Conservation (phyloP, 83 land plant species). For the Picea mariana region DNA sequence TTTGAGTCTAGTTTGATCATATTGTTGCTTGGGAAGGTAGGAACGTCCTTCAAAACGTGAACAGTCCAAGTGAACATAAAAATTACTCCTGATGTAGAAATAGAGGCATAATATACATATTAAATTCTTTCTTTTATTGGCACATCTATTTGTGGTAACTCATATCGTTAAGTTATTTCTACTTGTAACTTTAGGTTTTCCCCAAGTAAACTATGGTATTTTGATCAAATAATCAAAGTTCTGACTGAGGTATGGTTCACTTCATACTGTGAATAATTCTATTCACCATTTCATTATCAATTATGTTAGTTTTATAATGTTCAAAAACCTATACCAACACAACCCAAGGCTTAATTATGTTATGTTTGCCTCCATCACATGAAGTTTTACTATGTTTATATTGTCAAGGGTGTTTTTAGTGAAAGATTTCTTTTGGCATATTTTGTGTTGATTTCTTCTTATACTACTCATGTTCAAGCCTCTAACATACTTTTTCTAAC, state of each 20-base stretch:
- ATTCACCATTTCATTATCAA: neutral
- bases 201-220: slow-evolving; percentile 88
- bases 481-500: too few species aligned
- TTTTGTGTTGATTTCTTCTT: too few species aligned
- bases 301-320: neutral
- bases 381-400: too few species aligned
- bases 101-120: neutral
- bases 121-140: neutral
- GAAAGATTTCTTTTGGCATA: too few species aligned
- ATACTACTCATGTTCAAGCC: too few species aligned
- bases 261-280: neutral
- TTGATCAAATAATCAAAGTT: slow-evolving; percentile 96
- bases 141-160: neutral
- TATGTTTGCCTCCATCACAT: too few species aligned
- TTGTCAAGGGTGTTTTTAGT: too few species aligned
- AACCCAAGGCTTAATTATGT: too few species aligned
- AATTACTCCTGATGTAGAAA: neutral
- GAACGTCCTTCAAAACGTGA: neutral
- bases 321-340: too few species aligned
- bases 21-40: neutral
- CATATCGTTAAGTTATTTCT: neutral
- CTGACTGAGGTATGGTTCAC: slow-evolving; percentile 73
- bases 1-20: neutral
- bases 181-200: slow-evolving; percentile 65
- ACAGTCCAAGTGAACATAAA: neutral